A percentile compares a stretch with the other conserved stretches of the same genome.
phyloP scores from a whole-genome alignment of 805 yeast genomes.

The Tetrapisispora namnaoensis region DNA sequence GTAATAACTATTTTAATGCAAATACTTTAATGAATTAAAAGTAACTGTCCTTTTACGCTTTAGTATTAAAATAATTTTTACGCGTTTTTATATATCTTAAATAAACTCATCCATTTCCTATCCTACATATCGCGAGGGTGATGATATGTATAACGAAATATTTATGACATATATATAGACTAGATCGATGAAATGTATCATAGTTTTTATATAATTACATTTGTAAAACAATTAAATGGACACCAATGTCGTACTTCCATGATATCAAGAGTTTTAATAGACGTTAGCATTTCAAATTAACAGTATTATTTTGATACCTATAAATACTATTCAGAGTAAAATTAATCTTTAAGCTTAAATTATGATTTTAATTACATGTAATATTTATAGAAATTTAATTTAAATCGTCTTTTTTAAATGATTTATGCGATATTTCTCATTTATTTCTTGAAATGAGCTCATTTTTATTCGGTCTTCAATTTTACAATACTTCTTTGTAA shows the following conservation, averaged over 20 bases:
- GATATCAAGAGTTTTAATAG: no score
- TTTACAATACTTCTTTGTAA: conserved; percentile 48
- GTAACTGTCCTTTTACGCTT: neutral
- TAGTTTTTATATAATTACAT: neutral
- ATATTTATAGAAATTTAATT: neutral
- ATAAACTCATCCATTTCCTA: neutral
- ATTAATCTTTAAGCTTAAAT: neutral
- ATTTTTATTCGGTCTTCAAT: conserved; percentile 45
- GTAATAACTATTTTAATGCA: neutral
- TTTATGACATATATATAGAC: no score
- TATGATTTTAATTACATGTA: no score
- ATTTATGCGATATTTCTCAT: conserved; percentile 44
- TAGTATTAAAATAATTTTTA: no score
- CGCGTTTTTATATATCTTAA: neutral
- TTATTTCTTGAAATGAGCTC: conserved; percentile 60
- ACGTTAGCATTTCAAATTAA: no score
- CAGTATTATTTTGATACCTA: no score
- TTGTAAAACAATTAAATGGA: neutral
- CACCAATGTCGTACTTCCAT: no score
- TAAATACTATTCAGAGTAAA: no score
- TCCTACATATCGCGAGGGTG: no score
- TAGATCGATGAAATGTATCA: no score
- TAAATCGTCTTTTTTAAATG: conserved; percentile 27
- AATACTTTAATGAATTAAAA: no score
- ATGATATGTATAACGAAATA: no score